These are phyloP conservation scores for Nissolia schottii DNA, from an alignment of 306 rosid species.

Conservation along the genomic window DNA sequence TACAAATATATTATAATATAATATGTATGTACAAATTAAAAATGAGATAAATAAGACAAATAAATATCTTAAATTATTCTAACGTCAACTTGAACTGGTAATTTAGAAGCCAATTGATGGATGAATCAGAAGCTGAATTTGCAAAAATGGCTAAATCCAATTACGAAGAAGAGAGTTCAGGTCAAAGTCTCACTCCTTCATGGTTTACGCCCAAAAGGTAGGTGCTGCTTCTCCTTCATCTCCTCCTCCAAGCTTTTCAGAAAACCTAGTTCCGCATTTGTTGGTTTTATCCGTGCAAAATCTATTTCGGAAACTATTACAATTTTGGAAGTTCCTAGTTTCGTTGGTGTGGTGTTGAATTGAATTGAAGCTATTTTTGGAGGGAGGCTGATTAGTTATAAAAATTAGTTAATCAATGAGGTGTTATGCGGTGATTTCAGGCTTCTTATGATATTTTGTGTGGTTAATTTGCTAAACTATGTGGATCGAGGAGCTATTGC, in stretches of 20 bases:
- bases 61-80: too few relatives aligned
- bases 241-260: neutral
- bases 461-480: conserved; percentile 65
- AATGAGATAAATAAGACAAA: too few relatives aligned
- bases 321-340: neutral
- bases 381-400: neutral
- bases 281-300: neutral
- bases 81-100: too few relatives aligned
- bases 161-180: neutral
- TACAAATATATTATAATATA: too few relatives aligned
- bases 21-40: too few relatives aligned
- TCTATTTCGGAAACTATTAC: neutral
- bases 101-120: too few relatives aligned
- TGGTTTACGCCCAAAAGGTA: conserved; percentile 49
- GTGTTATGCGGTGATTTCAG: conserved; percentile 30
- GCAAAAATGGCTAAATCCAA: conserved; percentile 21
- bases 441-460: conserved; percentile 62
- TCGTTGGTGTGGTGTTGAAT: neutral
- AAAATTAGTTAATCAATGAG: neutral
- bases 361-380: neutral
- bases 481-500: conserved; percentile 90
- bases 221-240: neutral
- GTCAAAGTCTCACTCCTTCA: conserved; percentile 23
- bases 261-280: neutral
- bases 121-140: neutral